Evolutionary conservation across 2,329 filamentous ascomycete species (phyloP).

Genomic region (Fusarium oxysporum): DNA sequence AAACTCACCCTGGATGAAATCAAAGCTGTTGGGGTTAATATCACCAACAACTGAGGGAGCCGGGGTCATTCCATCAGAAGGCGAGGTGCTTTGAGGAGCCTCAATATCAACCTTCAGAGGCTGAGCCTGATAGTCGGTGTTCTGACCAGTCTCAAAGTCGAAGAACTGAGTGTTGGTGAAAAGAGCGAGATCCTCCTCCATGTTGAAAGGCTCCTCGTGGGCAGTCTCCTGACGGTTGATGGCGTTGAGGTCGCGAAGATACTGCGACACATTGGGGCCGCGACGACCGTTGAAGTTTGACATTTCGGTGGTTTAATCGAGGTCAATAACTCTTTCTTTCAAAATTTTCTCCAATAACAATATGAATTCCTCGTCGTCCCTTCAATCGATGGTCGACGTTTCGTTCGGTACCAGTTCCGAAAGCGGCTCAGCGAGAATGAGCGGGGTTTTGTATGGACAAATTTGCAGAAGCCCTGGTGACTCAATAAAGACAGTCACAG

Average conservation of each 20-base stretch:
- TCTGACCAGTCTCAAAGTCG: slow-evolving; percentile 76
- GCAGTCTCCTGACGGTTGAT: slow-evolving; percentile 69
- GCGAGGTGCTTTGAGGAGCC: slow-evolving; percentile 48
- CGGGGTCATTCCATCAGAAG: slow-evolving; percentile 54
- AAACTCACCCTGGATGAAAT: slow-evolving; percentile 64
- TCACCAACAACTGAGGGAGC: slow-evolving; percentile 59
- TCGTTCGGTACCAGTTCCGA: slow-evolving; percentile 4
- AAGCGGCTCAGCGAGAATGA: slow-evolving; percentile 31
- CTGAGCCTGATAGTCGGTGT: slow-evolving; percentile 66
- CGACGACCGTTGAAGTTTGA: slow-evolving; percentile 80
- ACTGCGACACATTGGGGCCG: slow-evolving; percentile 89
- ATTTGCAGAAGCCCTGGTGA: slow-evolving; percentile 33
- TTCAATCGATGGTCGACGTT: slow-evolving; percentile 10
- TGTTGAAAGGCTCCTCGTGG: slow-evolving; percentile 68
- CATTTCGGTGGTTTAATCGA: slow-evolving; percentile 59
- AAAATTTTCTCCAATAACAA: not conserved
- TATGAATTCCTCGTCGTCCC: slow-evolving; percentile 20
- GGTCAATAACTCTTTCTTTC: not conserved
- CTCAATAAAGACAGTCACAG: slow-evolving; percentile 10
- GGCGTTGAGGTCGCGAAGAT: slow-evolving; percentile 87
- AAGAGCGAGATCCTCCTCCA: slow-evolving; percentile 79
- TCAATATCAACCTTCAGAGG: slow-evolving; percentile 58
- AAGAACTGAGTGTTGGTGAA: slow-evolving; percentile 88
- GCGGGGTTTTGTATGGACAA: slow-evolving; percentile 46
- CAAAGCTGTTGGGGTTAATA: slow-evolving; percentile 55